phyloP scores from a whole-genome alignment of 2,329 filamentous ascomycete genomes.

The Ceratocystis cubensis region DNA sequence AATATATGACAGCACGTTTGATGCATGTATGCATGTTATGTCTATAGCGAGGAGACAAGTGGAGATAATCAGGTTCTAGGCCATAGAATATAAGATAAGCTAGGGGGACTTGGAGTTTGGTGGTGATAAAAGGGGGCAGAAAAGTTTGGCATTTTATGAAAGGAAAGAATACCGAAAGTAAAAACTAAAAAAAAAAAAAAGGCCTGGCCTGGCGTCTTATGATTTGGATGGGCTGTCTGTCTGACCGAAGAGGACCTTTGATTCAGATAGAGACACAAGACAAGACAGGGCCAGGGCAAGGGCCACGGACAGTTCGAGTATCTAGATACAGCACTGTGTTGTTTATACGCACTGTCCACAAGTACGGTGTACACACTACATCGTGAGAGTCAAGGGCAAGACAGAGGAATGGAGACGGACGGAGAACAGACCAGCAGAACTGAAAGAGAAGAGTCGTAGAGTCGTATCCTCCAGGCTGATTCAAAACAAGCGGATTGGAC shows the following conservation, averaged over 20 bases:
- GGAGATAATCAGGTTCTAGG: too few species aligned
- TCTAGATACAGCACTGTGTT: neutral
- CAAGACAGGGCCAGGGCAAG: neutral
- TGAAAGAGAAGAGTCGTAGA: neutral
- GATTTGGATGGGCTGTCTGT: neutral
- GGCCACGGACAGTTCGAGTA: neutral
- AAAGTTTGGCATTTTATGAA: too few species aligned
- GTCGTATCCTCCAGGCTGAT: neutral
- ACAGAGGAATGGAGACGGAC: neutral
- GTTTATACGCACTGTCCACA: neutral
- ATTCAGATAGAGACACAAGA: constrained; percentile 6
- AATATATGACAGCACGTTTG: too few species aligned
- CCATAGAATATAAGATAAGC: too few species aligned
- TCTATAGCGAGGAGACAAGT: too few species aligned
- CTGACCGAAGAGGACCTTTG: neutral
- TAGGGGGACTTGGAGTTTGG: too few species aligned
- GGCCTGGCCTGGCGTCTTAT: too few species aligned
- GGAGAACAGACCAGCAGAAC: too few species aligned
- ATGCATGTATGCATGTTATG: too few species aligned
- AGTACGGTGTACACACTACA: neutral
- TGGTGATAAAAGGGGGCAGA: too few species aligned
- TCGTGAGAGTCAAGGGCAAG: neutral
- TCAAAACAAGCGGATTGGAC: neutral
- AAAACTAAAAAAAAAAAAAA: neutral
- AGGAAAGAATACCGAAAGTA: too few species aligned